Percentiles rank a stretch among this genome's conserved stretches.
Conservation (phyloP, 257 asterid species). For the Nicotiana sylvestris region DNA sequence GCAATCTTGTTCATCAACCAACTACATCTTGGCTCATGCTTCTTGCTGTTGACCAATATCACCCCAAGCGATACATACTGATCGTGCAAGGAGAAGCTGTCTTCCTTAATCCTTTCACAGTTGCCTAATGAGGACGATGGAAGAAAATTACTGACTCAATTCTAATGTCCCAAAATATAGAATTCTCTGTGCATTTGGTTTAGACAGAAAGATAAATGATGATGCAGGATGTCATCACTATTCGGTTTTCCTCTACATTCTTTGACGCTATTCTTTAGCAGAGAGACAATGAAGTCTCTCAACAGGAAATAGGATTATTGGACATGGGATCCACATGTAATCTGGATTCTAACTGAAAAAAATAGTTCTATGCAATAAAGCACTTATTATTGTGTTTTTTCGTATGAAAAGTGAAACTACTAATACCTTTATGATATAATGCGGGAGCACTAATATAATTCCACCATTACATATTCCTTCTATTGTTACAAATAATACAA, state of each 20-base stretch:
- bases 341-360: not conserved
- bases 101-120: not conserved
- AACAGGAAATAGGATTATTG: not conserved
- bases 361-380: not conserved
- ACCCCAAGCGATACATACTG: not conserved
- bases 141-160: not conserved
- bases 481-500: too few species aligned
- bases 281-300: not conserved
- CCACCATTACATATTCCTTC: too few species aligned
- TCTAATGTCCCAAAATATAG: not conserved
- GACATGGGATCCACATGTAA: not conserved
- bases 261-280: not conserved
- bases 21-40: slow-evolving; percentile 13
- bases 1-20: slow-evolving; percentile 12
- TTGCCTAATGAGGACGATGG: not conserved
- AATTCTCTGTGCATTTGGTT: not conserved
- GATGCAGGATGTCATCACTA: not conserved
- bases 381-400: not conserved
- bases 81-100: not conserved
- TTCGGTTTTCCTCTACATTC: not conserved
- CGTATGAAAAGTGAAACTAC: too few species aligned
- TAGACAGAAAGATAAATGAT: not conserved
- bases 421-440: too few species aligned
- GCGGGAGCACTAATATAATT: too few species aligned
- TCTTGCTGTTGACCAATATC: slow-evolving; percentile 4